Evolutionary conservation across 306 rosid species (phyloP), one percentile per base, ranked within the genome.

Genomic region (Prunus fruticosa): DNA sequence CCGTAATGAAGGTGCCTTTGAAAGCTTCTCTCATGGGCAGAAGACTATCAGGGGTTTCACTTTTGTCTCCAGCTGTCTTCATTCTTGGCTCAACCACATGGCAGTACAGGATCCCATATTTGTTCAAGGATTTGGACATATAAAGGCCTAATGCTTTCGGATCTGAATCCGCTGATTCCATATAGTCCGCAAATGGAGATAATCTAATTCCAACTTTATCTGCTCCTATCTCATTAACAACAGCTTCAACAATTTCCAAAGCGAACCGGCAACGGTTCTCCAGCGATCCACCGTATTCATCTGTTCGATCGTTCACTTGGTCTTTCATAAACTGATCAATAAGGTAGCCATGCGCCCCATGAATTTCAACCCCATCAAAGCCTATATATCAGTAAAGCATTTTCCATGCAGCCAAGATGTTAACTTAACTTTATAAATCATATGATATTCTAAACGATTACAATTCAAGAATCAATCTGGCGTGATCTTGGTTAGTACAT

Each of bases 21-120:
- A 90, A 90, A 67, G 86, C 87, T 49, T 76, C 62, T 64, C 89
- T 46, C 84, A 77, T 85, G 5, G 90, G 90, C 9, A 74, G 2
- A 12, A 89, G 79, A 11, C 91, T 82, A 1, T 57, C 2, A 0
- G 67, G 20, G n/a, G 79, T 62, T 8, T 86, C 86, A 13, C 0
- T 9, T 13, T 50, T 51, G 1, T 78, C 78, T 34, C 83, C 43
- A 51, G 30, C 30, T 57, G 74, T 18, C 85, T 73, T 4, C 96
- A 89, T 93, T 72, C 95, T 82, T 0, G 98, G 93, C 84, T 90
- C 96, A 43, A 89, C 75, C 38, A 82, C 65, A 27, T 90, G 91
- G 64, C 89, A 90, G 27, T 93, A 93, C 22, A 82, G 64, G 22
- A 90, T 75, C 4, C 85, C 87, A 19, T 72, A 77, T 43, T 87